Conservation (phyloP, 164 flowering plant genomes). For the Amborella trichopoda region DNA sequence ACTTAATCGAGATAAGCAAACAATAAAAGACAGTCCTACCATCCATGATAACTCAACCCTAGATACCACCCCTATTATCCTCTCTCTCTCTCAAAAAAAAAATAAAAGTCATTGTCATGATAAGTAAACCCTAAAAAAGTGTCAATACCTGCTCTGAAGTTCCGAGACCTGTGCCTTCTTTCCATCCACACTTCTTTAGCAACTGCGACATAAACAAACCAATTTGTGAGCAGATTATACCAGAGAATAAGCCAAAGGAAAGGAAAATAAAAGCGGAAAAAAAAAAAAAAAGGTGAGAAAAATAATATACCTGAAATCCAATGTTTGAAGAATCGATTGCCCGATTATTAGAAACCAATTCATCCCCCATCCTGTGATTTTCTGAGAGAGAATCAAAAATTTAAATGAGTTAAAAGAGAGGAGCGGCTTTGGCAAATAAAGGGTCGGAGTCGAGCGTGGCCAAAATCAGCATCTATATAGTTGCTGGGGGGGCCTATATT, state of each 20-base stretch:
- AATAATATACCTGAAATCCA: slow-evolving; percentile 42
- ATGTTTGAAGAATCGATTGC: slow-evolving; percentile 58
- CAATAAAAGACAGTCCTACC: no score
- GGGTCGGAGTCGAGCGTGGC: neutral
- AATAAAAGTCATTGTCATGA: no score
- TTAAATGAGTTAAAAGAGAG: neutral
- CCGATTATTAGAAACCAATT: slow-evolving; percentile 9
- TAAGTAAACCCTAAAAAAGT: no score
- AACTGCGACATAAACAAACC: no score
- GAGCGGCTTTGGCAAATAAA: neutral
- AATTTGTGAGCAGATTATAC: no score
- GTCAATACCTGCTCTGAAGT: slow-evolving; percentile 52
- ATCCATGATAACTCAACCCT: no score
- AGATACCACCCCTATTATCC: no score
- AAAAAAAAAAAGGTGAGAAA: neutral
- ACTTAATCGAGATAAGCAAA: no score
- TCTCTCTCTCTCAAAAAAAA: no score
- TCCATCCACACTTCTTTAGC: slow-evolving; percentile 82
- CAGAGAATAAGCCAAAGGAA: neutral
- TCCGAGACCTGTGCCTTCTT: slow-evolving; percentile 86
- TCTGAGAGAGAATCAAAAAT: neutral
- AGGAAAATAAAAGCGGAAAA: slow-evolving; percentile 1
- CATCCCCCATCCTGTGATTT: slow-evolving; percentile 8
- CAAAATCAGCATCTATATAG: neutral
- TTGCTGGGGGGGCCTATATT: neutral